Evolutionary conservation across 1,284 basidiomycete genomes (phyloP).

Genomic region (Pseudozyma sp.): DNA sequence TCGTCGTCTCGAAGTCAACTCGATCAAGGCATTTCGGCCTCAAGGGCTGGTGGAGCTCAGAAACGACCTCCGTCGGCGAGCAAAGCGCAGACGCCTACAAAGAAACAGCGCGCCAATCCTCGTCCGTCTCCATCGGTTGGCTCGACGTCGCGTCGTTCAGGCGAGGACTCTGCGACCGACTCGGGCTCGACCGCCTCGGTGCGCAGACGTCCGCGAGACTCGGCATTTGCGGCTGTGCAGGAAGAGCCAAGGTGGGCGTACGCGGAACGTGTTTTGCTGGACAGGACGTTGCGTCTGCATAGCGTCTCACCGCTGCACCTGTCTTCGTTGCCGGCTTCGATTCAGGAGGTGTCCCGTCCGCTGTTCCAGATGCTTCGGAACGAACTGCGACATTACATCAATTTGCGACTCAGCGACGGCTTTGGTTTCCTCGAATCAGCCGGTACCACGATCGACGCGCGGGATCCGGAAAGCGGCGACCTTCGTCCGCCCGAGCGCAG

Average conservation of each 20-base stretch:
- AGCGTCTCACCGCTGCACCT: conserved; percentile 45
- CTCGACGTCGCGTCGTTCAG: conserved; percentile 27
- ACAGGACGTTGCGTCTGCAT: conserved; percentile 44
- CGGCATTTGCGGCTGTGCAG: conserved; percentile 3
- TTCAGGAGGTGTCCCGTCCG: conserved; percentile 34
- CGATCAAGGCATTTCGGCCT: conserved; percentile 46
- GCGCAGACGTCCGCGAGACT: conserved; percentile 25
- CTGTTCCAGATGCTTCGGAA: conserved; percentile 38
- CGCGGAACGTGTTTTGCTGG: conserved; percentile 28
- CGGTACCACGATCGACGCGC: conserved; percentile 25
- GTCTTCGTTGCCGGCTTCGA: conserved; percentile 37
- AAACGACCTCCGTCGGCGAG: conserved; percentile 33
- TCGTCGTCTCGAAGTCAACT: conserved; percentile 21
- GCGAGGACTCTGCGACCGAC: conserved; percentile 28
- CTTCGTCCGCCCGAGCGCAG: conserved; percentile 38
- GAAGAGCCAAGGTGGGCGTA: conserved; percentile 33
- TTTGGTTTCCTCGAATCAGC: conserved; percentile 39
- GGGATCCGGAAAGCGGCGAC: conserved; percentile 36
- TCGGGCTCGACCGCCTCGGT: conserved; percentile 21
- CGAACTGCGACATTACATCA: conserved; percentile 44
- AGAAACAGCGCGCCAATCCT: conserved; percentile 23
- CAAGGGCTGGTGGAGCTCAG: conserved; percentile 38
- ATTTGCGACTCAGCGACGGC: conserved; percentile 48
- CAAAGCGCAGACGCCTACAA: conserved; percentile 22
- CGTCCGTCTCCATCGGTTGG: conserved; percentile 26